Percentiles rank a stretch among this genome's conserved stretches.
Conservation (phyloP, 352 stramenopile species). For the Phytophthora tentaculata region DNA sequence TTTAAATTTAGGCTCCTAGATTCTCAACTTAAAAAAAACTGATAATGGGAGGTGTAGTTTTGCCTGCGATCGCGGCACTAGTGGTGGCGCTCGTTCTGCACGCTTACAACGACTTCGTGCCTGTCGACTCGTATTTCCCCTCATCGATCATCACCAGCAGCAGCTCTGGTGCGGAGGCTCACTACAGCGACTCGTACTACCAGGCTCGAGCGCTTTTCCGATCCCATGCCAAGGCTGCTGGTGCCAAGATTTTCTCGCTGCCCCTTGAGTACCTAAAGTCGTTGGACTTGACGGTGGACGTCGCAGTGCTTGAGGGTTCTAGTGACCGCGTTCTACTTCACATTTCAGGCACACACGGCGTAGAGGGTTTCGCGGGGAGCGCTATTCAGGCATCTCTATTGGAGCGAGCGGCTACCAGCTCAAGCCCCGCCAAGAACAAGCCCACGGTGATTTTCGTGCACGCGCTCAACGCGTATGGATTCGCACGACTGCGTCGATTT, state of each 20-base stretch:
- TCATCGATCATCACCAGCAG: constrained; percentile 26
- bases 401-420: constrained; percentile 22
- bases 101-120: constrained; percentile 55
- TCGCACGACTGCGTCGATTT: constrained; percentile 84
- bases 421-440: constrained; percentile 11
- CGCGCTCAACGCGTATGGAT: constrained; percentile 93
- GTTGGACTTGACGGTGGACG: constrained; percentile 71
- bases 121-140: constrained; percentile 47
- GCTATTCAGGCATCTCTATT: constrained; percentile 75
- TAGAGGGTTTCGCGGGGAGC: constrained; percentile 86
- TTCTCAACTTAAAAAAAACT: too few species aligned
- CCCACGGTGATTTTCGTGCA: constrained; percentile 93
- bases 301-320: constrained; percentile 59
- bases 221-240: constrained; percentile 36
- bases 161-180: constrained; percentile 44
- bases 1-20: too few species aligned
- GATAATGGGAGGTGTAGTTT: not conserved
- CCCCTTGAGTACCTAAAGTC: constrained; percentile 46
- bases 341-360: constrained; percentile 82
- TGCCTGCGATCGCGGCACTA: constrained; percentile 19
- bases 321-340: constrained; percentile 70
- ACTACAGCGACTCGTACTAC: constrained; percentile 75
- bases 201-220: constrained; percentile 68
- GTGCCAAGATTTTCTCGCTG: constrained; percentile 53
- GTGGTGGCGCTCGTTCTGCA: constrained; percentile 47